Base-by-base conservation (phyloP, 1,284 basidiomycete genomes). In the Ceratobasidium sp. region DNA sequence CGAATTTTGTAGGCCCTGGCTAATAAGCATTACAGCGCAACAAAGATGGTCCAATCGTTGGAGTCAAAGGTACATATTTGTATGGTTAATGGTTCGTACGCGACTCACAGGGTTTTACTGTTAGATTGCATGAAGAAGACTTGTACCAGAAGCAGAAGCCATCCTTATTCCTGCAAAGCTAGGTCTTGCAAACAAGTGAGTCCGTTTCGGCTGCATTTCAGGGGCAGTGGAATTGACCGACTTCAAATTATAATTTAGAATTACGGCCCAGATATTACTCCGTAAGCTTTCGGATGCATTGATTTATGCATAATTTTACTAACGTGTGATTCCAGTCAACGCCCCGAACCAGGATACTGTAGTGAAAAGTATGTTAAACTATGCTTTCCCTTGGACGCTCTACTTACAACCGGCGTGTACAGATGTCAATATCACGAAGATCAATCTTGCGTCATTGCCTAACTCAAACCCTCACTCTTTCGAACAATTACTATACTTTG, bases 91-190 rank as follows among this genome's bases (percentile, higher is more conserved):
- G 22, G 5, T 8, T 17, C 3, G 34, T 3, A n/a, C 43, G 27
- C 22, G 25, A 38, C n/a, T 32, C 25, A 20, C 25, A 22, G 5
- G 8, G 25, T 12, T 29, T 17, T n/a, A n/a, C n/a, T n/a, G 3
- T 0, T 55, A 67, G 64, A 67, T 38, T 67, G 64, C 31, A 17
- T 67, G 40, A 55, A 32, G n/a, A 20, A 29, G 34, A 67, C 29
- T 20, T 67, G 64, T 31, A 67, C 38, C 15, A 55, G 55, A 47
- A 67, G 64, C 35, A 53, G 64, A 29, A 67, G 32, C n/a, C 64
- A 67, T 35, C 52, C 64, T 10, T 38, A 42, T 4, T 17, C 29
- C 40, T 67, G 64, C 42, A 67, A 52, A 27, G 52, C 64, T n/a
- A 67, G 31, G 17, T 38, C 64, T 17, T 67, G 64, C 27, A 67